phyloP scores from a whole-genome alignment of 331 rosid genomes.

The Pyrus hybrid region DNA sequence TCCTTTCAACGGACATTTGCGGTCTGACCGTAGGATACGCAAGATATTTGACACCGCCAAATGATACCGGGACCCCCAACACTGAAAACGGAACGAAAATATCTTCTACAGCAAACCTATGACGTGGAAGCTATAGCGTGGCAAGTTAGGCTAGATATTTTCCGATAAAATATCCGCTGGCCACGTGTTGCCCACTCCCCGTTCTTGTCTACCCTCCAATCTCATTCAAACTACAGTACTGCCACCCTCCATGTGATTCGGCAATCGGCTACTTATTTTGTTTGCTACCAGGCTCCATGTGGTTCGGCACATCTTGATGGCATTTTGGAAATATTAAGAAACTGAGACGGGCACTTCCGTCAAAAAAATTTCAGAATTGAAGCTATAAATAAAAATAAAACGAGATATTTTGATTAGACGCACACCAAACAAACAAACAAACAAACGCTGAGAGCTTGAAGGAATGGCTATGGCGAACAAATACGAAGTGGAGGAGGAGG shows the following conservation, averaged over 20 bases:
- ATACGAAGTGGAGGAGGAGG: constrained; percentile 19
- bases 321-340: neutral
- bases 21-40: no score
- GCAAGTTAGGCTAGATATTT: constrained; percentile 19
- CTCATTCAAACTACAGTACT: neutral
- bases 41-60: no score
- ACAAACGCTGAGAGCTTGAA: neutral
- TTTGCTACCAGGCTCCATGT: neutral
- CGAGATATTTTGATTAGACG: neutral
- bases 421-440: neutral
- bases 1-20: no score
- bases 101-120: neutral
- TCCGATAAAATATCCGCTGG: constrained; percentile 14
- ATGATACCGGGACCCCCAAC: neutral
- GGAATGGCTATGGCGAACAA: constrained; percentile 57
- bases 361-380: neutral
- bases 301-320: neutral
- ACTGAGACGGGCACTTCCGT: neutral
- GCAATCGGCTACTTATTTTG: neutral
- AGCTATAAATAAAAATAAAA: neutral
- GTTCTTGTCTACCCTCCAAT: neutral
- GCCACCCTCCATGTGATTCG: neutral
- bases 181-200: constrained; percentile 6
- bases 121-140: constrained; percentile 9
- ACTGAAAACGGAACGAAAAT: neutral